Base-by-base conservation (phyloP, 495 filamentous ascomycete genomes). In the Aspergillus affinis region DNA sequence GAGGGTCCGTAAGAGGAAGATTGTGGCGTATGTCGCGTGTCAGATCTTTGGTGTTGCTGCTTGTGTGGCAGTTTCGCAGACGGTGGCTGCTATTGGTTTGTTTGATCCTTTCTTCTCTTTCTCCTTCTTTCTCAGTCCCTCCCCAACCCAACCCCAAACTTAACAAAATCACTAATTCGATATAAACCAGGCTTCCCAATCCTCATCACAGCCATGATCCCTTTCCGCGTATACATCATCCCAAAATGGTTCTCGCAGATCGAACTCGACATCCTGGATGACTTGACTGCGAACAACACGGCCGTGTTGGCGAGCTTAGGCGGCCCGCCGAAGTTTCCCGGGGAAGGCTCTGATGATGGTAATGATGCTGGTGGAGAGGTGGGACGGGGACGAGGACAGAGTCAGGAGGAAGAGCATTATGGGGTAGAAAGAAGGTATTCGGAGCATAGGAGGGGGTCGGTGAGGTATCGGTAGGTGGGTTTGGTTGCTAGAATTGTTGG, bases 11-110 rank as follows among this genome's bases (percentile, higher is more conserved):
- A 75, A 83, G 9, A 78, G 84, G 17, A 64, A 65, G 17, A 83
- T 85, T 6, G 72, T 90, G 49, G 91, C 87, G 82, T 93, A 90
- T 69, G 83, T 92, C 1, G 70, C 62, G 9, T 74, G 89, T 29
- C 84, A 94, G 73, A 69, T 91, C 9, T 9, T 87, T 20, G 87
- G 86, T 1, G 90, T 96, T 64, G 88, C 74, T 4, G 88, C 86
- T 5, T 91, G 87, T 4, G 90, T 96, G 68, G 91, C 89, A 8
- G 90, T 94, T 61, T 90, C 90, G n/a, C 89, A 93, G 71, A 94
- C 91, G 0, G 88, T 93, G 46, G 91, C 89, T 5, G 91, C 91
- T 15, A 92, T 94, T 49, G 88, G 91, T 60, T 46, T 10, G 54
- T 41, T 52, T 32, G 30, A 12, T 26, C 4, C 46, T 61, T 19